Evolutionary conservation across 257 asterid species (phyloP).

Genomic region (Salvia hispanica): DNA sequence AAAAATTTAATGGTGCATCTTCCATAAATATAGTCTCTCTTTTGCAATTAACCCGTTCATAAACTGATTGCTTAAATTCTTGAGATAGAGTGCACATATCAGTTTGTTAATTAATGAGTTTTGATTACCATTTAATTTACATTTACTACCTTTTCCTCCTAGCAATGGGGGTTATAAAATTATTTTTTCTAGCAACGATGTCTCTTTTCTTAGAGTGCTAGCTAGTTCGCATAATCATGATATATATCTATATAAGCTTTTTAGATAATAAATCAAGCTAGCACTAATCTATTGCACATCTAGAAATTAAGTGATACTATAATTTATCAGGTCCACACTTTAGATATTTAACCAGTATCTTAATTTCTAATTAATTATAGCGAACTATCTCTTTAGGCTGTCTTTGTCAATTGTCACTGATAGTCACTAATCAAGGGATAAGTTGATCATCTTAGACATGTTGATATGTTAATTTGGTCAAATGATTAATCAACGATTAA

Average conservation of each 20-base stretch:
- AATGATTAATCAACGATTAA: no score
- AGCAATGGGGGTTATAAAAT: background rate
- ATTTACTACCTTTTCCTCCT: background rate
- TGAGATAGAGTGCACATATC: no score
- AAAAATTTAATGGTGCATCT: no score
- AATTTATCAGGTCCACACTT: constrained; percentile 2
- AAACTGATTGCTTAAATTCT: no score
- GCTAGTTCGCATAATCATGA: constrained; percentile 17
- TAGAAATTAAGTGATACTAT: background rate
- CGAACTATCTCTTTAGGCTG: constrained; percentile 5
- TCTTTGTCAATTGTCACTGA: background rate
- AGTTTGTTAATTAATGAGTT: no score
- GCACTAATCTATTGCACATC: background rate
- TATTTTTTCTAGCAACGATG: background rate
- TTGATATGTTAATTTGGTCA: no score
- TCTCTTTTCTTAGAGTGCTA: background rate
- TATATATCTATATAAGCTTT: constrained; percentile 5
- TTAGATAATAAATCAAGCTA: background rate
- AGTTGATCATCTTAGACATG: no score
- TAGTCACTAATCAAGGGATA: background rate
- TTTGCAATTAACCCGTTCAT: no score
- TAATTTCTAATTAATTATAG: constrained; percentile 26
- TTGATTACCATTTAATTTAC: no score
- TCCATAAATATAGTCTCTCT: no score
- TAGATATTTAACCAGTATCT: background rate